These are phyloP conservation scores for Aspergillus sp. DNA, from an alignment of 2,329 filamentous ascomycete genomes.

Conservation along the genomic window DNA sequence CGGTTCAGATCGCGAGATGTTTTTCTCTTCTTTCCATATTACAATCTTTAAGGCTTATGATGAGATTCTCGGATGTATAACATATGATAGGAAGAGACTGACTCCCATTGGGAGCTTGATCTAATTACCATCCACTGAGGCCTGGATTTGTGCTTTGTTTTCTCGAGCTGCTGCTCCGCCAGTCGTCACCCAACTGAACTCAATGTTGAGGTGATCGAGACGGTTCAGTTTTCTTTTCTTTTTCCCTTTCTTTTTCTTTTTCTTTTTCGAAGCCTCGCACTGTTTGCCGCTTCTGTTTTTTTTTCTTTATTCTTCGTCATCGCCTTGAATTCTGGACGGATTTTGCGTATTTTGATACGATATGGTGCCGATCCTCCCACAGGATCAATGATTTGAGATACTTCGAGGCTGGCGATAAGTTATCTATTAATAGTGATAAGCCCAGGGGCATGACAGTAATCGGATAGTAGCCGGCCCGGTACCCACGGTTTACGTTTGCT, in stretches of 20 bases:
- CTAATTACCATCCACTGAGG: conserved; percentile 45
- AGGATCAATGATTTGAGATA: not conserved
- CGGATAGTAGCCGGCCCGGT: too few relatives aligned
- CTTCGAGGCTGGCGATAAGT: not conserved
- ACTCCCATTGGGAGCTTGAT: conserved; percentile 41
- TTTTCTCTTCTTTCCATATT: conserved; percentile 15
- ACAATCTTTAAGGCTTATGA: conserved; percentile 38
- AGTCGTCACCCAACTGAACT: too few relatives aligned
- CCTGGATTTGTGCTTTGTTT: conserved; percentile 21
- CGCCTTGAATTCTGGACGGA: not conserved
- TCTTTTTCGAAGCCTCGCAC: not conserved
- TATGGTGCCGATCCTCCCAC: not conserved
- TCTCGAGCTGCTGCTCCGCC: not conserved
- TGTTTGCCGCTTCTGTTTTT: too few relatives aligned
- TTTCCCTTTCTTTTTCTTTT: not conserved
- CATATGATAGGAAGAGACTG: conserved; percentile 52
- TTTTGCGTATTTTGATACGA: not conserved
- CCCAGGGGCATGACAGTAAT: too few relatives aligned
- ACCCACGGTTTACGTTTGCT: not conserved
- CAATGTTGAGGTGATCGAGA: too few relatives aligned
- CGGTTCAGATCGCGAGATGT: not conserved
- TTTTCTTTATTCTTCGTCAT: not conserved
- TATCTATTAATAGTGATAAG: not conserved
- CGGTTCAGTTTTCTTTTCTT: not conserved
- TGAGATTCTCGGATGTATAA: conserved; percentile 41